Evolutionary conservation across 495 filamentous ascomycete genomes (phyloP).

Genomic region (Xylaria sp.): DNA sequence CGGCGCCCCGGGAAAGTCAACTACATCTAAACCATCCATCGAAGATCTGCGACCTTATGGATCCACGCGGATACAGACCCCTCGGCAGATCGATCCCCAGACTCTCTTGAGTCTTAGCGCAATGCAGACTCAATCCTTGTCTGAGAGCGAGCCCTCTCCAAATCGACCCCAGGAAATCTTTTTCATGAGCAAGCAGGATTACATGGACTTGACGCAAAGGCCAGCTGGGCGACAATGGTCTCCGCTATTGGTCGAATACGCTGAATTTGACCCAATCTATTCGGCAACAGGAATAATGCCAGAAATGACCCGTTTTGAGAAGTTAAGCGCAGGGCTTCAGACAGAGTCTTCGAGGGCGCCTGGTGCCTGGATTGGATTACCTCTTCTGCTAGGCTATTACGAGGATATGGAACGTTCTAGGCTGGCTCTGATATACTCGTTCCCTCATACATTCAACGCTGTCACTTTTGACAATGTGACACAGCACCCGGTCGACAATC

Average conservation of each 20-base stretch:
- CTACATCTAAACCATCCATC: constrained; percentile 38
- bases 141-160: constrained; percentile 38
- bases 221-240: constrained; percentile 43
- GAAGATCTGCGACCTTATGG: constrained; percentile 59
- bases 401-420: constrained; percentile 79
- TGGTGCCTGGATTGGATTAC: constrained; percentile 67
- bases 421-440: constrained; percentile 82
- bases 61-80: constrained; percentile 61
- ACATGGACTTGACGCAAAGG: constrained; percentile 49
- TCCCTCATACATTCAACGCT: constrained; percentile 70
- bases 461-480: constrained; percentile 61
- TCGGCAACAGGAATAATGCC: constrained; percentile 67
- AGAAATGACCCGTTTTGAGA: constrained; percentile 68
- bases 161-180: constrained; percentile 55
- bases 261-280: constrained; percentile 68
- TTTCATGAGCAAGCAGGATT: constrained; percentile 59
- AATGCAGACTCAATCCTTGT: constrained; percentile 51
- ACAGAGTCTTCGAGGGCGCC: constrained; percentile 60
- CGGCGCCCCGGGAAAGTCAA: constrained; percentile 25
- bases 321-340: constrained; percentile 63
- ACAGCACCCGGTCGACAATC: constrained; percentile 56
- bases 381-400: constrained; percentile 78
- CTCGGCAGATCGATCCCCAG: constrained; percentile 57
- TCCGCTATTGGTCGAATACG: constrained; percentile 73
- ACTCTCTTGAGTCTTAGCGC: constrained; percentile 50